Base-by-base conservation (phyloP, 768 basidiomycete genomes). In the Botryobasidium botryosum region DNA sequence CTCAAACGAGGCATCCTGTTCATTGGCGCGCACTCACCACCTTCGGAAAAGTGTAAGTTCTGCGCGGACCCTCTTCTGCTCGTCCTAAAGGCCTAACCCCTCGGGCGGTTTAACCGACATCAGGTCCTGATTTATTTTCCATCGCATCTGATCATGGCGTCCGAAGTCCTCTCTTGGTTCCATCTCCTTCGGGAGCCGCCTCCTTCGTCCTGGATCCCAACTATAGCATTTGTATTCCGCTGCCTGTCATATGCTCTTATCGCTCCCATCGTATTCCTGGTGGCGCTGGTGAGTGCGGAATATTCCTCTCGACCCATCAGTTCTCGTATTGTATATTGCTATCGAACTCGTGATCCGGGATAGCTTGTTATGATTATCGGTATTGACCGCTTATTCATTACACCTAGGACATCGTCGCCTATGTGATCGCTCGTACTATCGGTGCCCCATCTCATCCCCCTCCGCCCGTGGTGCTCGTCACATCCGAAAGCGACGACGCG, bases 341-440 rank as follows among this genome's bases (percentile, higher is more conserved):
- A 39, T 36, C 18, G 21, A 20, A 24, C 27, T 21, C n/a, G n/a
- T n/a, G 5, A 27, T 12, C 15, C 21, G 13, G 12, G 6, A 3
- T 46, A 47, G 45, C 43, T 43, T 15, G 26, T 18, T 12, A 17
- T 35, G 26, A 18, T 27, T 35, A 6, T 10, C 31, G 35, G 15
- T n/a, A 20, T 35, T 25, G 39, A 45, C 26, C 37, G 45, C 46
- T 42, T 21, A 36, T 36, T 12, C 41, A 27, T 18, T 43, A 2
- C 10, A 45, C 23, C 7, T 55, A 86, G 83, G 83, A 87, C 57
- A 73, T 86, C 44, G 66, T 74, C 2, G 81, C 84, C 17, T 87
- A 86, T 53, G 73, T 76, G 46, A 80, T 87, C 56, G 84, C 79
- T 10, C 76, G 83, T 47, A 85, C 81, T 5, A 68, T 87, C 41